These are phyloP conservation scores for Suhomyces bokatorum DNA, from an alignment of 1,139 yeast genomes.

Conservation along the genomic window DNA sequence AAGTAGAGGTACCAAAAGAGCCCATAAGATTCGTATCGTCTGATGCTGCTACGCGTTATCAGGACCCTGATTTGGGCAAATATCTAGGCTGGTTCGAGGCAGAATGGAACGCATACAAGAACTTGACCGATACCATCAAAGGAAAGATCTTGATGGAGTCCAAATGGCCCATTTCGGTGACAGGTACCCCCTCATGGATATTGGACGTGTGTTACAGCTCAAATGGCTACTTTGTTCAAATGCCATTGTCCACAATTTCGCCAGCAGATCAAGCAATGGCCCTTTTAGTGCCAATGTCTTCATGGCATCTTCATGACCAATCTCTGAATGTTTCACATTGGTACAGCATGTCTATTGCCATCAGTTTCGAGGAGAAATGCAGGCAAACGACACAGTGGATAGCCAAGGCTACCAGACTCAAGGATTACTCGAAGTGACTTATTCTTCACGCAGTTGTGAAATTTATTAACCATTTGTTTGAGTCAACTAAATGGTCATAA, in stretches of 20 bases:
- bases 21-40: constrained; percentile 4
- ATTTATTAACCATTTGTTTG: too few relatives aligned
- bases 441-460: not conserved
- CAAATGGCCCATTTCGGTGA: constrained; percentile 7
- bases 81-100: constrained; percentile 8
- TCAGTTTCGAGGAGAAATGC: constrained; percentile 2
- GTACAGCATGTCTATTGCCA: constrained; percentile 5
- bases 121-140: constrained; percentile 5
- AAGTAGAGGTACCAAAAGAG: constrained; percentile 2
- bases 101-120: constrained; percentile 10
- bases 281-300: constrained; percentile 11
- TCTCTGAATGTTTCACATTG: constrained; percentile 8
- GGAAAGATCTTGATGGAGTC: constrained; percentile 6
- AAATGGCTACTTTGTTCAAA: constrained; percentile 9
- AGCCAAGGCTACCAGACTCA: constrained; percentile 7
- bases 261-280: constrained; percentile 10
- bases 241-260: constrained; percentile 8
- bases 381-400: constrained; percentile 5
- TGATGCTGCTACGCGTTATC: constrained; percentile 4
- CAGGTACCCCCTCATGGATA: constrained; percentile 11
- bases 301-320: constrained; percentile 11
- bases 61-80: constrained; percentile 7
- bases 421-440: constrained; percentile 5
- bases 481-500: not conserved
- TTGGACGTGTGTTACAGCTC: constrained; percentile 7